Conservation (phyloP, 2,329 filamentous ascomycete species). For the Aspergillus nomiae region DNA sequence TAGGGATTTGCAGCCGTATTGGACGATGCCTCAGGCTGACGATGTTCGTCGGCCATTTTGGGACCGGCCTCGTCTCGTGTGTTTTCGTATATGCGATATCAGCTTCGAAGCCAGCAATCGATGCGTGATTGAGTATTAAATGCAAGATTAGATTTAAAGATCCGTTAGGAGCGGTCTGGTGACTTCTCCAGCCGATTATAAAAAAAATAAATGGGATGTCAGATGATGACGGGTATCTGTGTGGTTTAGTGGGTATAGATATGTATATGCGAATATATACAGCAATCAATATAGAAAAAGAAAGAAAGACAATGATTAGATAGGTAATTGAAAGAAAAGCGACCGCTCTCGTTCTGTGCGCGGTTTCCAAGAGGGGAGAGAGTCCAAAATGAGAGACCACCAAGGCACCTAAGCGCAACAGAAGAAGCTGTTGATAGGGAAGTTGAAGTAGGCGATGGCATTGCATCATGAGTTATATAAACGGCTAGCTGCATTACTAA, state of each 20-base stretch:
- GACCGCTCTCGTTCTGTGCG: background rate
- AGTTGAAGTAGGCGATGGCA: background rate
- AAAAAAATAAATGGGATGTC: background rate
- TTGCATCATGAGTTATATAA: conserved; percentile 18
- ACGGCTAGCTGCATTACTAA: conserved; percentile 13
- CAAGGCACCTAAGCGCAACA: conserved; percentile 2
- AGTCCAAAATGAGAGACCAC: conserved; percentile 3
- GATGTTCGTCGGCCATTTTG: conserved; percentile 14
- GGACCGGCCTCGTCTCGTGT: background rate
- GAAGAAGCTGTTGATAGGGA: background rate
- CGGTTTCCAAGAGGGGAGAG: conserved; percentile 12
- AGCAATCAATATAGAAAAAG: background rate
- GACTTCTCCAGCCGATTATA: background rate
- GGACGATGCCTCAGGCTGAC: conserved; percentile 11
- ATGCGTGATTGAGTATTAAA: background rate
- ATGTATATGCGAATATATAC: conserved; percentile 11
- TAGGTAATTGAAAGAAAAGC: background rate
- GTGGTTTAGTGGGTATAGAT: conserved; percentile 3
- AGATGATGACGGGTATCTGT: conserved; percentile 5
- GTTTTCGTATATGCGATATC: background rate
- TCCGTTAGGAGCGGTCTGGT: background rate
- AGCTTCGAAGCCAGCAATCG: background rate
- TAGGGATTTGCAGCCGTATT: conserved; percentile 8
- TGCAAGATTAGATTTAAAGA: background rate
- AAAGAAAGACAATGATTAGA: conserved; percentile 1